Evolutionary conservation across 192 early-diverging fungal species (phyloP), one percentile per base, ranked within the genome.

Genomic region (Glomus cerebriforme): DNA sequence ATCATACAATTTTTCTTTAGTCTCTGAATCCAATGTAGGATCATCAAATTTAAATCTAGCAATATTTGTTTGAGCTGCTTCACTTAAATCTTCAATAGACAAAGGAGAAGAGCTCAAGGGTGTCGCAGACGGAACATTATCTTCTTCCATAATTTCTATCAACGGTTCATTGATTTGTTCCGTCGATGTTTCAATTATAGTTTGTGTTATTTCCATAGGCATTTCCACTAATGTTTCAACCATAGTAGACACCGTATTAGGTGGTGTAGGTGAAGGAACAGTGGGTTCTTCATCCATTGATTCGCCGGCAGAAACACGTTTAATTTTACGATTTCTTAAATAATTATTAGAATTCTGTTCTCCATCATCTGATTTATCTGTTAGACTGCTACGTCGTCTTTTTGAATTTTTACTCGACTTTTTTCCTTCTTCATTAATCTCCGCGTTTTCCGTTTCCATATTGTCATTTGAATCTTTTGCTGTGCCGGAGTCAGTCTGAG

Each of bases 11-110:
- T 68, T 68, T 35, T 31, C 66, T n/a, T 43, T 68, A 22, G 66
- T 13, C 10, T 68, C 66, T 2, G 31, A n/a, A 68, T 37, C 19
- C 24, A 68, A 12, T 39, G 19, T 68, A 9, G 66, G 66, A 68
- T 68, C n/a, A 43, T 68, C 66, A 43, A 68, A 68, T 19, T 68
- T 68, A n/a, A 39, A 68, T 37, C n/a, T 32, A 9, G 66, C n/a
- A 68, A 68, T 68, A 24, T 68, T 68, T 4, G 22, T 35, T 19
- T 35, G 66, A 37, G 66, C 66, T 26, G 31, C 66, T 35, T 68
- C 66, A 26, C n/a, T 39, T 12, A 68, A 24, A 6, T 43, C 37
- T 39, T 64, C 29, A 6, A 64, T 6, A 12, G 26, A 29, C 12
- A 64, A 15, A 15, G 62, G 62, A 3, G 29, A 15, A 29, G 66